Base-by-base conservation (phyloP, 2,329 filamentous ascomycete species). In the Scleromitrula shiraiana region DNA sequence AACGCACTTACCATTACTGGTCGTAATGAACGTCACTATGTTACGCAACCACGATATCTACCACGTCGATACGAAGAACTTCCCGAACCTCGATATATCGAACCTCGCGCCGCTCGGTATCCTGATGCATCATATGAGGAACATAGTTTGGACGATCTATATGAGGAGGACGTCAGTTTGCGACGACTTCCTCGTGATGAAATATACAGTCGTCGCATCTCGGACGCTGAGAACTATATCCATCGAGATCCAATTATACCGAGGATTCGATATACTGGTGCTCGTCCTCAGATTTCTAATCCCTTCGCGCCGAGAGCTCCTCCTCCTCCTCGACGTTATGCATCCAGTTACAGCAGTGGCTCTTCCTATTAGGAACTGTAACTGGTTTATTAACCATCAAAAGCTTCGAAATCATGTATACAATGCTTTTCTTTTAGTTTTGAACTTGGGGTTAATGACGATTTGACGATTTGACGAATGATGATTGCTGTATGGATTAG, bases 11-110 rank as follows among this genome's bases (percentile, higher is more conserved):
- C 41, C 6, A 27, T 36, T 14, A 44, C 46, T 23, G 47, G 29
- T 22, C 38, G 30, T 36, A 23, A 40, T 24, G 38, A 48, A 30
- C 42, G 27, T 40, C 38, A 15, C 29, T 41, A 49, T 30, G 35
- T 30, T 19, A 30, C 23, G 12, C 22, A 17, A 12, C 4, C 29
- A 7, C 30, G 38, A 23, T 42, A 41, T 33, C 14, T 23, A 29
- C 7, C 35, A 33, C 43, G 45, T 41, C 50, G 40, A 32, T 50
- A 52, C 46, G 32, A 42, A 14, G 51, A 57, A 9, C 19, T 14
- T 12, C 26, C 40, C 27, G 19, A 36, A 15, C 46, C 47, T 35
- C 46, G 37, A 37, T 35, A 50, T 22, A n/a, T 17, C 15, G 32
- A 44, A 12, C 20, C 24, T 44, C 40, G 38, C 41, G 26, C 38